Evolutionary conservation across 2,329 filamentous ascomycete genomes (phyloP).

Genomic region (Epichloe elymi): DNA sequence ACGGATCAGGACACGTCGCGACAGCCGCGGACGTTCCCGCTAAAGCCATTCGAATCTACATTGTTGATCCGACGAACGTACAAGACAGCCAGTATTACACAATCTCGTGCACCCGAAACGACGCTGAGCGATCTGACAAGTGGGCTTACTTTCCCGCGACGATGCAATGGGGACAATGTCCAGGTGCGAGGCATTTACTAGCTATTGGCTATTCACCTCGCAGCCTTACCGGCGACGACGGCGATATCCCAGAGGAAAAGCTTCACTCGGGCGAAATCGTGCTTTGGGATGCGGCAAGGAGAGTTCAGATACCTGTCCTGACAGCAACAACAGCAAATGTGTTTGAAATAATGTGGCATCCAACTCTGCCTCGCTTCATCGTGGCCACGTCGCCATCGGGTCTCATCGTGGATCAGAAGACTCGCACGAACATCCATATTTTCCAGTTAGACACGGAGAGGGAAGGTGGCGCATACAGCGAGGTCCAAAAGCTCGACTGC

Average conservation of each 20-base stretch:
- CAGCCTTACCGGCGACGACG: conserved; percentile 36
- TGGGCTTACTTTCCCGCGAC: conserved; percentile 53
- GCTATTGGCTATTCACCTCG: conserved; percentile 51
- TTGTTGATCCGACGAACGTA: conserved; percentile 24
- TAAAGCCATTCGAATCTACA: conserved; percentile 45
- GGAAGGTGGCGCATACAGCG: conserved; percentile 20
- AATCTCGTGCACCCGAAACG: conserved; percentile 28
- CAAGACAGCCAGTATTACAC: conserved; percentile 22
- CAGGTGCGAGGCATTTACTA: conserved; percentile 34
- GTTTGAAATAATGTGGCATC: conserved; percentile 54
- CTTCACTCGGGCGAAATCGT: conserved; percentile 45
- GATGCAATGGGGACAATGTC: conserved; percentile 44
- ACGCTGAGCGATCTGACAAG: conserved; percentile 25
- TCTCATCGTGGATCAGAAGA: conserved; percentile 27
- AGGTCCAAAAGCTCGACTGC: conserved; percentile 45
- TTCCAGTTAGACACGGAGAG: conserved; percentile 25
- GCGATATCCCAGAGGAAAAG: conserved; percentile 45
- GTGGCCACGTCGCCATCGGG: conserved; percentile 43
- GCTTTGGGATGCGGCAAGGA: conserved; percentile 39
- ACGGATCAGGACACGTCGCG: conserved; percentile 36
- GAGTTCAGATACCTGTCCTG: conserved; percentile 31
- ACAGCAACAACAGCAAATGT: conserved; percentile 44
- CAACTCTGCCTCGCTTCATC: conserved; percentile 36
- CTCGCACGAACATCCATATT: conserved; percentile 44
- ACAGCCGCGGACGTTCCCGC: conserved; percentile 43